Evolutionary conservation across 1,139 yeast genomes (phyloP), one percentile per base, ranked within the genome.

Genomic region (Yamadazyma jaroonii): DNA sequence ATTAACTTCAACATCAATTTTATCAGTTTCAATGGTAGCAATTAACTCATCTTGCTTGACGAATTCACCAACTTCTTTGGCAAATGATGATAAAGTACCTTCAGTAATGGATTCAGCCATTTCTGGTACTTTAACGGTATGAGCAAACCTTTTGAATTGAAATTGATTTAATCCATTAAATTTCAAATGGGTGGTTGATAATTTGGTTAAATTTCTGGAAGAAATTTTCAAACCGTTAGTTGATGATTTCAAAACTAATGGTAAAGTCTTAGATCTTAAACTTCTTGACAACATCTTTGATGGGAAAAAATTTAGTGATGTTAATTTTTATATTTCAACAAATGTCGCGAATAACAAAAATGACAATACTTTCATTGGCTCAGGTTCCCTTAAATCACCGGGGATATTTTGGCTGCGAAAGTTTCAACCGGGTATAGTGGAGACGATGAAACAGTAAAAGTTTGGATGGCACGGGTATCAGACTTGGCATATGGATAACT

Each of bases 81-180:
- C 75, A 65, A 79, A 89, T 39, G 88, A 83, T 46, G 88, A 73
- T 52, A 92, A 76, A 36, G 97, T 88, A 62, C 99, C 99, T 66
- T 92, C 99, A 35, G 97, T 88, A 59, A 92, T 84, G 38, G 97
- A 90, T 67, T 92, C 99, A 36, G 98, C 98, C 97, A 92, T 89
- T 50, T 88, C 95, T 37, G 99, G 99, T 27, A 92, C 98, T 64
- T 89, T 87, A 41, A 92, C 95, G 39, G 72, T 54, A 36, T 61
- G 62, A 31, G 72, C 74, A 40, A 61, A 66, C 57, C 77, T 65
- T 48, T 48, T 50, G 43, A 59, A 54, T 27, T 32, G 25, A 20
- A 24, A 29, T n/a, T 21, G 35, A 28, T 23, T 23, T 17, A 17
- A 32, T 17, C 12, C 23, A 20, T 21, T 12, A 27, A 17, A 31